Base-by-base conservation (phyloP, 352 stramenopile genomes). In the Pythium sp. region DNA sequence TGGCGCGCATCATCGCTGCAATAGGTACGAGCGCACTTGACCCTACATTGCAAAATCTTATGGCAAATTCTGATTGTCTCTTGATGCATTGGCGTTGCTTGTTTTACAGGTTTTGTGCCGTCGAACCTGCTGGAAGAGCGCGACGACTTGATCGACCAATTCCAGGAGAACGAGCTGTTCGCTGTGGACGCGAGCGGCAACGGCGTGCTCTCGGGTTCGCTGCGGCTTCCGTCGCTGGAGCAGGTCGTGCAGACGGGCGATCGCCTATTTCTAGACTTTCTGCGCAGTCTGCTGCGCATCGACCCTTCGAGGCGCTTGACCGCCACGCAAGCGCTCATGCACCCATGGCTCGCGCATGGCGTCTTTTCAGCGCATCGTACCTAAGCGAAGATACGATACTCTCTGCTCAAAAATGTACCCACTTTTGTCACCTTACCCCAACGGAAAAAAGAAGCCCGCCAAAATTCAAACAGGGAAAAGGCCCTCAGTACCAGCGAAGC, bases 1-100 rank as follows among this genome's bases (percentile, higher is more conserved):
- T 99, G 38, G 95, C 94, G 70, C 80, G 92, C 43, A 98, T 99
- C 69, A 72, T 93, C 28, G 78, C 78, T 32, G 85, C 83, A 49
- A 80, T 93, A 38, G 85, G 87, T 90, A 53, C 54, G 82, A 72
- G 9, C 28, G 9, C 6, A 30, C 30, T 54, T 22, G 32, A 2
- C 6, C 28, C 22, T 20, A 30, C 3, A 20, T 58, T 36, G 34
- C 34, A 41, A 41, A 12, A 41, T 41, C 9, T 41, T 41, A 41
- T 9, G 34, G 7, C 34, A 38, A 9, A 1, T 51, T 22, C 43
- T 51, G 15, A 59, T 59, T 6, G 11, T 14, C 30, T 61, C 7
- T 12, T 30, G 58, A 38, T 65, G 20, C 3, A 2, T 6, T 32
- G 30, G 5, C n/a, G 28, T 9, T 22, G 51, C 2, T 12, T 51